Base-by-base conservation (phyloP, 2,329 filamentous ascomycete species). In the Trichothecium sympodiale region DNA sequence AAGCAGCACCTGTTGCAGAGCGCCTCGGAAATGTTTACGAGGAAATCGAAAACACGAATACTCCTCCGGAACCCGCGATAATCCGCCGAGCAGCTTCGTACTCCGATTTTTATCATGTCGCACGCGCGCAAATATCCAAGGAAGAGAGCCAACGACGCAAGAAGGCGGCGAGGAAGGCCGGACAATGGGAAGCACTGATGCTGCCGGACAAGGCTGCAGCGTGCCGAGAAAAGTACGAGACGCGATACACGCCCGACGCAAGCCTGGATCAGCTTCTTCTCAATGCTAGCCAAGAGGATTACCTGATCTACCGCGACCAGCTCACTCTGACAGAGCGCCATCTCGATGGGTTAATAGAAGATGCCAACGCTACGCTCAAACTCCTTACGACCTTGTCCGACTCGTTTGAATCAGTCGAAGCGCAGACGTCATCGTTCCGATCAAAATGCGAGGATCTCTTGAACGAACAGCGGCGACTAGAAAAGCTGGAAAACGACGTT, bases 361-460 rank as follows among this genome's bases (percentile, higher is more conserved):
- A 87, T 53, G 87, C 89, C 2, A 75, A 83, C 37, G 72, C 72
- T 14, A 82, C 87, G 0, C 67, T 98, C 28, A 69, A 77, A 30
- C 67, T 93, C 14, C 69, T 98, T 18, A 80, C 83, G 13, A 77
- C 74, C 1, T 69, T 98, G 13, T 88, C 88, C 12, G 75, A 80
- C 47, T 89, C 88, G 5, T 98, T 98, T 62, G 79, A 80, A 46
- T 69, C 80, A 1, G 89, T 98, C 33, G 87, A 95, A 49, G 67
- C 74, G 8, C 89, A 96, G 60, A 98, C 91, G 0, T 84, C 82
- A n/a, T 80, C 83, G 12, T 96, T 98, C 62, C 84, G 88, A 54
- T 77, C 81, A 32, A 87, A 94, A 57, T 98, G 91, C 59, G 86
- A 95, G 53, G 83, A 85, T 38, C 69, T 98, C 3, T 64, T 96